phyloP scores from a whole-genome alignment of 495 filamentous ascomycete species.

The Terfezia claveryi region DNA sequence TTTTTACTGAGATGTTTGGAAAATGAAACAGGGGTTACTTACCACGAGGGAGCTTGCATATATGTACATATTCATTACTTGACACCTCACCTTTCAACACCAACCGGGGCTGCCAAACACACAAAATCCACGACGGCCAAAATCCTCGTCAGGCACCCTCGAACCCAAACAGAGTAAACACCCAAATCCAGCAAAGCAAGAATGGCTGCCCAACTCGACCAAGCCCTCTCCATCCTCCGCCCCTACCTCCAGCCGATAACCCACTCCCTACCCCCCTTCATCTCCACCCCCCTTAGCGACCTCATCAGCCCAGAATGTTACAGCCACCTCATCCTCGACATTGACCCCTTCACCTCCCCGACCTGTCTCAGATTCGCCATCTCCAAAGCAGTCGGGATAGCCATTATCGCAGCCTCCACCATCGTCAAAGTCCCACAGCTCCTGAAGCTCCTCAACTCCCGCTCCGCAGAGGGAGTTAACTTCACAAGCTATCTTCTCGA shows the following conservation, averaged over 20 bases:
- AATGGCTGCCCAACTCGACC: neutral
- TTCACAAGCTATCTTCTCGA: conserved; percentile 86
- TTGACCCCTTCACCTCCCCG: conserved; percentile 45
- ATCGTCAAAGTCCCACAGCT: conserved; percentile 94
- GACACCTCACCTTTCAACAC: too few species aligned
- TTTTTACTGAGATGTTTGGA: too few species aligned
- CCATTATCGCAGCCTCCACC: conserved; percentile 67
- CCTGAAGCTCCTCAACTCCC: conserved; percentile 61
- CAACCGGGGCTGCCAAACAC: too few species aligned
- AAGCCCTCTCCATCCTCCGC: neutral
- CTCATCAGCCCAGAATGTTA: conserved; percentile 73
- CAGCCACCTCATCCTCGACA: conserved; percentile 52
- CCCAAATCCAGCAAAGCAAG: neutral
- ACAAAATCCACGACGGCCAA: too few species aligned
- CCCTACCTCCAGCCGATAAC: neutral
- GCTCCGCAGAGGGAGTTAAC: conserved; percentile 58
- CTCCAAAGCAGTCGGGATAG: conserved; percentile 79
- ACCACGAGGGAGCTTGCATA: too few species aligned
- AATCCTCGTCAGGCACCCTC: too few species aligned
- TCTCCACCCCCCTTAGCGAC: conserved; percentile 35
- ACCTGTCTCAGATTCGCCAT: conserved; percentile 68
- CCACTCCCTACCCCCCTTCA: conserved; percentile 11
- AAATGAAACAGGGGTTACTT: too few species aligned
- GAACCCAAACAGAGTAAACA: too few species aligned
- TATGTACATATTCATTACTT: too few species aligned